Percentiles rank a stretch among this genome's conserved stretches.
phyloP scores from a whole-genome alignment of 2,329 filamentous ascomycete species.

The Claviceps sp. region DNA sequence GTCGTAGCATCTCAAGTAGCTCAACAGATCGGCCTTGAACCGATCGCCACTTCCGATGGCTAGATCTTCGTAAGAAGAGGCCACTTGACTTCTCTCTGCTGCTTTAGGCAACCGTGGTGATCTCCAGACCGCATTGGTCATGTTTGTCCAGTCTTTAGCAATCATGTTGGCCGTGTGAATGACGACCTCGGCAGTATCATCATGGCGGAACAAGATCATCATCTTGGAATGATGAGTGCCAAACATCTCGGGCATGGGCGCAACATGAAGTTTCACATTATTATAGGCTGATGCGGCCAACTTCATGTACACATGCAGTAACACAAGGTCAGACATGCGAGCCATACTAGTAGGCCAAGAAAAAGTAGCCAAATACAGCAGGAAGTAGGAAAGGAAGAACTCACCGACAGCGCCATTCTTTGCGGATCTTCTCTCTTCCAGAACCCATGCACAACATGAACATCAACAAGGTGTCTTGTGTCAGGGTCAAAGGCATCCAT shows the following conservation, averaged over 20 bases:
- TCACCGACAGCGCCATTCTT: conserved; percentile 43
- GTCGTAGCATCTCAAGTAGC: conserved; percentile 61
- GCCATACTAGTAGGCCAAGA: background rate
- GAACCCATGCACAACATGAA: conserved; percentile 48
- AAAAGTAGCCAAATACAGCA: conserved; percentile 5
- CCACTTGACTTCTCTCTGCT: background rate
- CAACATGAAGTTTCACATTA: conserved; percentile 59
- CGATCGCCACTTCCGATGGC: conserved; percentile 44
- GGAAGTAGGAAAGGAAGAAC: background rate
- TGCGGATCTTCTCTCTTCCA: conserved; percentile 54
- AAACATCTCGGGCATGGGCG: conserved; percentile 71
- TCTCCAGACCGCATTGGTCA: conserved; percentile 73
- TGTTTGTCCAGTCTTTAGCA: conserved; percentile 71
- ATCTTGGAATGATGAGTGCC: conserved; percentile 83
- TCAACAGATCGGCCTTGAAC: conserved; percentile 65
- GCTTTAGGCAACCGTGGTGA: conserved; percentile 54
- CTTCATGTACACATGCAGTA: conserved; percentile 4
- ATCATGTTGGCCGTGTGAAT: conserved; percentile 93
- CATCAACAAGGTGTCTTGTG: conserved; percentile 31
- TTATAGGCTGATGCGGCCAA: conserved; percentile 36
- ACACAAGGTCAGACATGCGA: background rate
- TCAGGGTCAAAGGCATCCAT: conserved; percentile 40
- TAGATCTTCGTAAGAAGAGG: conserved; percentile 4
- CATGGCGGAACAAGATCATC: conserved; percentile 68
- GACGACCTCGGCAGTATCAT: conserved; percentile 62